A percentile compares a stretch with the other conserved stretches of the same genome.
phyloP scores from a whole-genome alignment of 768 basidiomycete genomes.

The Auriculariales sp. region DNA sequence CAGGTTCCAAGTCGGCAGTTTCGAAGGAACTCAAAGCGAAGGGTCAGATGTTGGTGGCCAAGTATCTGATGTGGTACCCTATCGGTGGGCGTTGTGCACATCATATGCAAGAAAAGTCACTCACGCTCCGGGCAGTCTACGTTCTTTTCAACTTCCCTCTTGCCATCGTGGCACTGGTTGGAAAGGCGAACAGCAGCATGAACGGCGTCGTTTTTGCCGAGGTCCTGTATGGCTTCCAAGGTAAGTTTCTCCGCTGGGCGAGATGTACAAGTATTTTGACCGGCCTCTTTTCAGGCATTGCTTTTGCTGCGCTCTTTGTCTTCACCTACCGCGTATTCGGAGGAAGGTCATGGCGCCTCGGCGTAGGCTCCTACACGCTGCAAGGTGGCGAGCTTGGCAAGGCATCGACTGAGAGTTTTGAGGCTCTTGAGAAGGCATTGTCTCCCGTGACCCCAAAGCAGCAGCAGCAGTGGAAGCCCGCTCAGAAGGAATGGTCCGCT shows the following conservation, averaged over 20 bases:
- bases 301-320: not conserved
- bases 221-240: not conserved
- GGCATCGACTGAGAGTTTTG: not conserved
- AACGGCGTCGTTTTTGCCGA: not conserved
- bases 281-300: not conserved
- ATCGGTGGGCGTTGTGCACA: not conserved
- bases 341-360: not conserved
- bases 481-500: not conserved
- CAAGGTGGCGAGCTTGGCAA: not conserved
- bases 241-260: not conserved
- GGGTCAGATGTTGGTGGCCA: not conserved
- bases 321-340: not conserved
- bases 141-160: not conserved
- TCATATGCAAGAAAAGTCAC: not conserved
- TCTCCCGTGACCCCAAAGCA: not conserved
- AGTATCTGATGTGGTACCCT: not conserved
- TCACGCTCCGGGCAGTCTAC: not conserved
- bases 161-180: not conserved
- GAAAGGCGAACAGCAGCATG: not conserved
- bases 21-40: not conserved
- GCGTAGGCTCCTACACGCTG: not conserved
- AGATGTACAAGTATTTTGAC: not conserved
- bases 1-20: not conserved
- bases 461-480: not conserved
- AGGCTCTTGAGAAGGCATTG: not conserved